Evolutionary conservation across 2,329 filamentous ascomycete species (phyloP).

Genomic region (Erysiphe neolycopersici): DNA sequence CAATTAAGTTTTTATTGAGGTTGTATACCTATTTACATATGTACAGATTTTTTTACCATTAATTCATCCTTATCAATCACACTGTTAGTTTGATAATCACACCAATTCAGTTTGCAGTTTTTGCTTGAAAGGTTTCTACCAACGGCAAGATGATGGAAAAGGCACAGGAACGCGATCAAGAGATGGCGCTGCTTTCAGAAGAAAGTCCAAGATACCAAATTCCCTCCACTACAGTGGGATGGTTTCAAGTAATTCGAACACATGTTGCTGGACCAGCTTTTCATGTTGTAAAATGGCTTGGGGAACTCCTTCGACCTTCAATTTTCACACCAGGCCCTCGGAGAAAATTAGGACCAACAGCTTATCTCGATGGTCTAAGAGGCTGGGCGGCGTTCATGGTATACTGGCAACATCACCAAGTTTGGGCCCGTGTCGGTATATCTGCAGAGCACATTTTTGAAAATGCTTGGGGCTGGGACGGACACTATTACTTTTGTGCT

Average conservation of each 20-base stretch:
- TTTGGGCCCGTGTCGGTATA: constrained; percentile 12
- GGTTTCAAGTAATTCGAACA: not conserved
- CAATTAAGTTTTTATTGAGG: too few species aligned
- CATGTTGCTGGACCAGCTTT: not conserved
- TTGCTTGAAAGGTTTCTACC: too few species aligned
- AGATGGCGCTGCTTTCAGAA: not conserved
- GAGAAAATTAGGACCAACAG: constrained; percentile 10
- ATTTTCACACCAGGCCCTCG: not conserved
- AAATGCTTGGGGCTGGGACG: constrained; percentile 12
- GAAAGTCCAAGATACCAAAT: not conserved
- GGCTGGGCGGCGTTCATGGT: constrained; percentile 22
- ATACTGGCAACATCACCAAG: constrained; percentile 19
- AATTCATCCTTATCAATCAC: too few species aligned
- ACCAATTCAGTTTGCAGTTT: too few species aligned
- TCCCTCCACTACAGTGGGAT: not conserved
- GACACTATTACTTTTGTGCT: constrained; percentile 15
- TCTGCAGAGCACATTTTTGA: constrained; percentile 5
- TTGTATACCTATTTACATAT: too few species aligned
- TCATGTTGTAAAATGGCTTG: not conserved
- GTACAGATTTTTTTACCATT: too few species aligned
- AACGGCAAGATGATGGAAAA: not conserved
- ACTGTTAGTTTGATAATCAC: too few species aligned
- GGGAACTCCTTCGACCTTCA: not conserved
- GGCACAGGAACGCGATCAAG: not conserved
- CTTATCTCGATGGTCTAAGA: constrained; percentile 22